Conservation (phyloP, 306 rosid species). For the Ormosia semicastrata region DNA sequence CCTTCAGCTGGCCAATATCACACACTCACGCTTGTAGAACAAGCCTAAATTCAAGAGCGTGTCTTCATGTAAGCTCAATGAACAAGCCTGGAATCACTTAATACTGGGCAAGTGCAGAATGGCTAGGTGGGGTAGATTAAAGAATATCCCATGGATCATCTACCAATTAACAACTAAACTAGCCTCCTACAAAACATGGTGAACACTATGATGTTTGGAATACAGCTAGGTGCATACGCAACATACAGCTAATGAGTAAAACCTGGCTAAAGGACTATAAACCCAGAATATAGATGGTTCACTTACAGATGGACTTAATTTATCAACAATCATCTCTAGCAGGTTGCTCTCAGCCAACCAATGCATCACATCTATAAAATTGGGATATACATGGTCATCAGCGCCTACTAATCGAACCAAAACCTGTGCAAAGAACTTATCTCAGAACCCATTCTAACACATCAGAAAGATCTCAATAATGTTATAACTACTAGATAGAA, state of each 20-base stretch:
- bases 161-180: constrained; percentile 13
- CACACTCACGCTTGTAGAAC: neutral
- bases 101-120: neutral
- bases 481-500: neutral
- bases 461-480: constrained; percentile 5
- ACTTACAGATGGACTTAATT: constrained; percentile 87
- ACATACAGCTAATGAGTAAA: constrained; percentile 5
- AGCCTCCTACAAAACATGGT: constrained; percentile 12
- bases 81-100: neutral
- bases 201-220: neutral
- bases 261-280: constrained; percentile 2
- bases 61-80: constrained; percentile 17
- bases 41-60: neutral
- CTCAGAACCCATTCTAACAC: constrained; percentile 24
- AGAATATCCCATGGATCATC: constrained; percentile 20
- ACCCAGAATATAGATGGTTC: constrained; percentile 5
- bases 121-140: neutral
- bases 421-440: constrained; percentile 55
- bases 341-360: constrained; percentile 97
- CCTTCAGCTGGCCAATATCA: neutral
- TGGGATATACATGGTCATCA: constrained; percentile 94
- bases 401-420: constrained; percentile 91
- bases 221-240: constrained; percentile 3
- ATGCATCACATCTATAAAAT: constrained; percentile 87
- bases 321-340: constrained; percentile 93